Base-by-base conservation (phyloP, 768 basidiomycete species). In the Tremella fuciformis region DNA sequence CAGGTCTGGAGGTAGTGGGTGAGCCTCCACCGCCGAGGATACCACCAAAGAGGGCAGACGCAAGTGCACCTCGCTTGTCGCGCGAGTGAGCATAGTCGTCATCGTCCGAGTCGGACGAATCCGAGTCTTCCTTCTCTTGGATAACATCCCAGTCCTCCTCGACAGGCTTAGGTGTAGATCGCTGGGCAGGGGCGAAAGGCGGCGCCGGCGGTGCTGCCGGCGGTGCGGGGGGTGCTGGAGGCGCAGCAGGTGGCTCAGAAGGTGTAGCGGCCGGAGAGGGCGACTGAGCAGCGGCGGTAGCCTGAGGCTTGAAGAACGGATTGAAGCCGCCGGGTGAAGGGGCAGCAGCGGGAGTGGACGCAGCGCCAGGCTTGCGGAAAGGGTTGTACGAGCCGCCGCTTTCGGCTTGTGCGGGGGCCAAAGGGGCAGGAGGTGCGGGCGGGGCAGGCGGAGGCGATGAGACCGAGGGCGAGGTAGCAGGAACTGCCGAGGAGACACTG, bases 71-170 rank as follows among this genome's bases (percentile, higher is more conserved):
- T 15, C 88, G 82, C 16, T 81, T 83, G 51, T 79, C 81, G 44
- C 92, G 81, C 2, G 83, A 84, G 13, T 81, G 81, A n/a, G 81
- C 80, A 49, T 87, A 79, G 59, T 91, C 91, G 73, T 91, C 91
- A 55, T 91, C 89, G 53, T 84, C 86, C 62, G 84, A 86, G 65
- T 87, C 85, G 4, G 83, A 82, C 3, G 83, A 82, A 8, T 59
- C 59, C 51, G 75, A 68, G 15, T 82, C 73, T 37, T 73, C 83
- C 42, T 84, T 85, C 75, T 92, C 90, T 68, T 84, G 80, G 50
- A 89, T 80, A n/a, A 85, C 84, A 55, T 87, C 90, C 90, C 91
- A 93, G 50, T 91, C 89, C 16, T 88, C 88, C 1, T 88, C 86
- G 29, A 58, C 60, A 1, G 65, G 68, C 18, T 64, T 56, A 11